Conservation (phyloP, 192 early-diverging fungal genomes). For the Podila minutissima region DNA sequence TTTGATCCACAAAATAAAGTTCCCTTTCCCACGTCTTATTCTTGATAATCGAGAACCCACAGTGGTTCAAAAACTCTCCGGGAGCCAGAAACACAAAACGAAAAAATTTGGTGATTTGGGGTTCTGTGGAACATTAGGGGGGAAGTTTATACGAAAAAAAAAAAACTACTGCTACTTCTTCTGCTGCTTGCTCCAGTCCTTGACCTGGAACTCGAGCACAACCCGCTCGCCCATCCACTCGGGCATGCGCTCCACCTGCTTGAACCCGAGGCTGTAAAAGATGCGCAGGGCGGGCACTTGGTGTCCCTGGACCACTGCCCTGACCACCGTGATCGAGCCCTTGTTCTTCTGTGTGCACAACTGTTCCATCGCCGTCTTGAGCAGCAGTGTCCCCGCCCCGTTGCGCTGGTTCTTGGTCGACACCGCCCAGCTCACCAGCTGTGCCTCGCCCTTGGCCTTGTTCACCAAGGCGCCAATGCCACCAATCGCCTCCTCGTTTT, state of each 20-base stretch:
- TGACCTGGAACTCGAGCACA: constrained; percentile 21
- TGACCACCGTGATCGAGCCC: constrained; percentile 13
- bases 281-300: constrained; percentile 36
- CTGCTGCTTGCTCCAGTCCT: constrained; percentile 31
- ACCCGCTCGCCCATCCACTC: constrained; percentile 46
- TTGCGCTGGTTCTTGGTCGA: neutral
- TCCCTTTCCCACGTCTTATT: too few relatives aligned
- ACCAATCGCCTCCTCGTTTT: constrained; percentile 4
- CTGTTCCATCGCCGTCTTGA: constrained; percentile 36
- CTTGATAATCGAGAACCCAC: too few relatives aligned
- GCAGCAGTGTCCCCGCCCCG: constrained; percentile 23
- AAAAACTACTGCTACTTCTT: neutral
- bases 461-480: constrained; percentile 31
- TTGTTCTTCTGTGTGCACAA: constrained; percentile 8
- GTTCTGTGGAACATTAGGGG: neutral
- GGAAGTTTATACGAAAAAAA: neutral
- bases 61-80: too few relatives aligned
- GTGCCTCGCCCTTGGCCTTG: constrained; percentile 1
- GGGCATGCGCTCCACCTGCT: constrained; percentile 23
- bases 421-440: constrained; percentile 20
- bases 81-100: too few relatives aligned
- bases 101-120: too few relatives aligned
- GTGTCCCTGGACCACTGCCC: constrained; percentile 21
- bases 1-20: too few relatives aligned
- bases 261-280: constrained; percentile 38